Conservation (phyloP, 140 eudicot genomes). For the Senecio squalidus region DNA sequence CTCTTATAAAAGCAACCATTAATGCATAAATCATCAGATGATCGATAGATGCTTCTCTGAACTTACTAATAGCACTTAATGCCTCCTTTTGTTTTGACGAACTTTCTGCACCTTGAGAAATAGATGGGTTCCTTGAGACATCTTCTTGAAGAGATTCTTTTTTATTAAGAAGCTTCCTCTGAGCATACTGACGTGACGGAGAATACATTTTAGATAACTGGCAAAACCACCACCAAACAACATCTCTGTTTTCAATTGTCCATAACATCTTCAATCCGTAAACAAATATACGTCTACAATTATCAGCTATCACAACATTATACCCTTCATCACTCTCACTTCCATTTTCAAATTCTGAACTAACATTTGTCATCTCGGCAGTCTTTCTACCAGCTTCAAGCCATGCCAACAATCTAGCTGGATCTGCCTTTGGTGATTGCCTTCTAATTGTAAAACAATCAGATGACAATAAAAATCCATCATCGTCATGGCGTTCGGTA, state of each 20-base stretch:
- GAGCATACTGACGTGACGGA: slow-evolving; percentile 94
- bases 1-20: not conserved
- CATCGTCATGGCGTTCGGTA: slow-evolving; percentile 73
- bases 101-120: slow-evolving; percentile 47
- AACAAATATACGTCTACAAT: slow-evolving; percentile 77
- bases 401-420: slow-evolving; percentile 85
- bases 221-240: slow-evolving; percentile 99
- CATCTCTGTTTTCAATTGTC: slow-evolving; percentile 90
- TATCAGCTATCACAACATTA: slow-evolving; percentile 94
- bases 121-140: slow-evolving; percentile 40
- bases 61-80: slow-evolving; percentile 56
- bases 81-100: slow-evolving; percentile 48
- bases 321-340: slow-evolving; percentile 97
- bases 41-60: slow-evolving; percentile 2
- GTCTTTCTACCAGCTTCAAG: slow-evolving; percentile 93
- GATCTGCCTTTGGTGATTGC: slow-evolving; percentile 92
- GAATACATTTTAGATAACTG: slow-evolving; percentile 95
- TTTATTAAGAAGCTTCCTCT: slow-evolving; percentile 60
- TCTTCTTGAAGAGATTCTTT: slow-evolving; percentile 51
- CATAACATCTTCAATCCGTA: slow-evolving; percentile 93
- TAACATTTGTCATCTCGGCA: slow-evolving; percentile 79
- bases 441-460: slow-evolving; percentile 89
- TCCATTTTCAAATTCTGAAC: slow-evolving; percentile 95
- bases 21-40: slow-evolving; percentile 2
- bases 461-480: slow-evolving; percentile 91